Conservation (phyloP, 306 rosid genomes). For the Glycine tomentella region DNA sequence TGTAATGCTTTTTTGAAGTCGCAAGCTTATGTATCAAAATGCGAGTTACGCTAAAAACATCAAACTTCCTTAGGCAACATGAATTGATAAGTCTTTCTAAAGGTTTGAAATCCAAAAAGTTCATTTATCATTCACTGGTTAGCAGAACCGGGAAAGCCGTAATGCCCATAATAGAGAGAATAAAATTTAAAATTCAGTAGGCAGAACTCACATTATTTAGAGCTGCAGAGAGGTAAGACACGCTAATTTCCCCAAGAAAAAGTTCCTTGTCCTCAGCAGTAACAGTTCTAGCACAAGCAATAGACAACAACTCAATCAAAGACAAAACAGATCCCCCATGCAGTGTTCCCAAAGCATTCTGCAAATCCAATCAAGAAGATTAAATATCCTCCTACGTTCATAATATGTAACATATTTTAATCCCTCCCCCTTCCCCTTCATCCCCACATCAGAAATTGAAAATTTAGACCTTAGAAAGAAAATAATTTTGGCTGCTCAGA, state of each 20-base stretch:
- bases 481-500: not conserved
- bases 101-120: no score
- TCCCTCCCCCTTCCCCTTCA: no score
- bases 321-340: constrained; percentile 54
- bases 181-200: no score
- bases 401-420: not conserved
- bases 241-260: constrained; percentile 54
- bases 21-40: no score
- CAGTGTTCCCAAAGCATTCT: constrained; percentile 45
- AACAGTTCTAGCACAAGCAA: constrained; percentile 56
- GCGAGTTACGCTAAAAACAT: no score
- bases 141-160: no score
- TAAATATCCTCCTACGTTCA: not conserved
- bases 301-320: constrained; percentile 34
- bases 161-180: no score
- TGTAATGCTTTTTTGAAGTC: no score
- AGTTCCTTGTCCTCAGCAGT: constrained; percentile 49
- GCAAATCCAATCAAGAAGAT: constrained; percentile 23
- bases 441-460: no score
- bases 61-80: no score
- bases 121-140: no score
- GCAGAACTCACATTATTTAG: constrained; percentile 42
- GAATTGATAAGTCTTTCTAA: no score
- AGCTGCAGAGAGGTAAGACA: constrained; percentile 53
- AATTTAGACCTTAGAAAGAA: not conserved